Percentiles rank a stretch among this genome's conserved stretches.
Evolutionary conservation across 306 rosid genomes (phyloP).

Genomic region (Abrus pulchellus): DNA sequence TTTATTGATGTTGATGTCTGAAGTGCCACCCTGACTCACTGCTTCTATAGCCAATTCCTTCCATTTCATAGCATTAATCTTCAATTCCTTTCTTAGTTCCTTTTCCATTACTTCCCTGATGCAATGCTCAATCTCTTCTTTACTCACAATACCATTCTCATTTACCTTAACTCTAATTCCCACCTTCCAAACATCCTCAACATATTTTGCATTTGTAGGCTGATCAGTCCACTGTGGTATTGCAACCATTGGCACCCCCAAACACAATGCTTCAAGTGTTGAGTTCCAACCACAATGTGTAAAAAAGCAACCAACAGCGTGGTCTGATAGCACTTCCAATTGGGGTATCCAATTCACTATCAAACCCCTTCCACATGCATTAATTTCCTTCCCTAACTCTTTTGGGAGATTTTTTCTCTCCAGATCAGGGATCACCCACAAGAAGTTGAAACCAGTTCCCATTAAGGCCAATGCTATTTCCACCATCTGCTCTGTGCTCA

Average conservation of each 20-base stretch:
- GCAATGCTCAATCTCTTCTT: slow-evolving; percentile 54
- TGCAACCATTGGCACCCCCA: slow-evolving; percentile 66
- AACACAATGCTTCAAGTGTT: slow-evolving; percentile 59
- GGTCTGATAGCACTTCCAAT: slow-evolving; percentile 58
- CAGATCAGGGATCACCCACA: slow-evolving; percentile 64
- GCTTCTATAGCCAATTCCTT: slow-evolving; percentile 54
- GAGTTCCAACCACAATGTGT: slow-evolving; percentile 73
- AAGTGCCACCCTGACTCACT: slow-evolving; percentile 57
- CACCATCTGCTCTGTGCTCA: slow-evolving; percentile 58
- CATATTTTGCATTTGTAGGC: slow-evolving; percentile 58
- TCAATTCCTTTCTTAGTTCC: slow-evolving; percentile 47
- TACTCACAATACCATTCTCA: slow-evolving; percentile 55
- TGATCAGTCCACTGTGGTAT: slow-evolving; percentile 73
- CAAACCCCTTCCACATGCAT: slow-evolving; percentile 54
- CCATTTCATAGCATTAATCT: slow-evolving; percentile 57
- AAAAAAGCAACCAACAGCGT: slow-evolving; percentile 62
- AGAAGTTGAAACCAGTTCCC: slow-evolving; percentile 52
- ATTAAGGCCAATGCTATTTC: slow-evolving; percentile 60
- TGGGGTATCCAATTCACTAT: slow-evolving; percentile 62
- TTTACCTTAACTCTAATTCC: slow-evolving; percentile 56
- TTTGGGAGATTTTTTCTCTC: slow-evolving; percentile 48
- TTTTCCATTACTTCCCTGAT: slow-evolving; percentile 53
- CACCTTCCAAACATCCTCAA: slow-evolving; percentile 61
- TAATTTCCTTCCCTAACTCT: slow-evolving; percentile 39
- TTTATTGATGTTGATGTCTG: slow-evolving; percentile 56